Evolutionary conservation across 1,139 yeast genomes (phyloP).

Genomic region (Tardiomyces blankii): DNA sequence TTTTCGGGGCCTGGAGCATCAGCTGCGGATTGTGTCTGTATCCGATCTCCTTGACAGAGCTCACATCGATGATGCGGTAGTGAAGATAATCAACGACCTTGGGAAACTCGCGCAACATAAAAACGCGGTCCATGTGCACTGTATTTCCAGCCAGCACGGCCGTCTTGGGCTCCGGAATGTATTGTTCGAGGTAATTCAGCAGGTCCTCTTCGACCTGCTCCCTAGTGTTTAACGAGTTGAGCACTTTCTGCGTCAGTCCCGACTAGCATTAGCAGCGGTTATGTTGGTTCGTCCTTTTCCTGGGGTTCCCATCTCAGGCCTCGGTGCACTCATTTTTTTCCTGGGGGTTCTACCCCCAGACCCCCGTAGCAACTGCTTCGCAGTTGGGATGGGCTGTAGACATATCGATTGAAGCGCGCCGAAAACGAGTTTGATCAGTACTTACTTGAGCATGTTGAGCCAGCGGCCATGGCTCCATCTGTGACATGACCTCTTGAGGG

Average conservation of each 20-base stretch:
- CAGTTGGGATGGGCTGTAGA: too few relatives aligned
- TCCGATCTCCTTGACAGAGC: constrained; percentile 71
- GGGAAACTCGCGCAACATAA: constrained; percentile 80
- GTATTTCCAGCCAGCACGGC: constrained; percentile 87
- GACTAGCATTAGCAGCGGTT: constrained; percentile 22
- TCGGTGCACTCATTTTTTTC: constrained; percentile 15
- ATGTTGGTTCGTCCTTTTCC: too few relatives aligned
- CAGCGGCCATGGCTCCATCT: constrained; percentile 74
- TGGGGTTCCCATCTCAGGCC: too few relatives aligned
- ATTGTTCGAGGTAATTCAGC: constrained; percentile 45
- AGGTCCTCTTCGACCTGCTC: constrained; percentile 55
- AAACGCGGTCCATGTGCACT: constrained; percentile 82
- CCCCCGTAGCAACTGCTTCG: too few relatives aligned
- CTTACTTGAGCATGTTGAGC: constrained; percentile 50
- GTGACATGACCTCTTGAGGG: constrained; percentile 50
- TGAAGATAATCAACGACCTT: constrained; percentile 48
- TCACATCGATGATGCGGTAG: constrained; percentile 83
- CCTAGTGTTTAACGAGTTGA: constrained; percentile 43
- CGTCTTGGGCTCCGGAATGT: constrained; percentile 36
- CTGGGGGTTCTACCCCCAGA: too few relatives aligned
- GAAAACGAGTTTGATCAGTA: neutral
- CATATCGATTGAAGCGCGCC: too few relatives aligned
- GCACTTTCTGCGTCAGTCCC: constrained; percentile 67
- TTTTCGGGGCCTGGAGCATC: constrained; percentile 47
- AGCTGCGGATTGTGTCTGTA: constrained; percentile 63